Percentiles rank a stretch among this genome's conserved stretches.
Evolutionary conservation across 2,329 filamentous ascomycete species (phyloP).

Genomic region (Cordyceps militaris): DNA sequence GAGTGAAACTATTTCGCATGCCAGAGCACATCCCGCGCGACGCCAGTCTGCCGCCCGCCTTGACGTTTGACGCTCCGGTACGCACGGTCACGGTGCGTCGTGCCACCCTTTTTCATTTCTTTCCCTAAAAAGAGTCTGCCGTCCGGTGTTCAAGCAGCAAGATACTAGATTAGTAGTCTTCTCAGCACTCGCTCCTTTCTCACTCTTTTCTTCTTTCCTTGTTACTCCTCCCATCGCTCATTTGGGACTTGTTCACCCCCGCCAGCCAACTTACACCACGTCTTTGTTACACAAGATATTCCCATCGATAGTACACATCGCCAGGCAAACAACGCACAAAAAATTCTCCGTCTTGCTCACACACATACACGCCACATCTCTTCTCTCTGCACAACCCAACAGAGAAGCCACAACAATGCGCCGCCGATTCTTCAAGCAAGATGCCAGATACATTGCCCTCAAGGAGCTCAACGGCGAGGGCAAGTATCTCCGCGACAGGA

Average conservation of each 20-base stretch:
- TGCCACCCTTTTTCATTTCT: slow-evolving; percentile 1
- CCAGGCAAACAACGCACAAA: neutral
- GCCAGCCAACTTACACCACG: neutral
- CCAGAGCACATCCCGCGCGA: neutral
- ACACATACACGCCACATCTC: neutral
- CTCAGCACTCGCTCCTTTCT: neutral
- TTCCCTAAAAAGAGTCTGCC: neutral
- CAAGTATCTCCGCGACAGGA: neutral
- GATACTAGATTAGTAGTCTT: neutral
- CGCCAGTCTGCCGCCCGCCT: neutral
- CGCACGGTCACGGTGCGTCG: neutral
- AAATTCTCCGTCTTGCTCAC: too few relatives aligned
- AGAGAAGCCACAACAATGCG: neutral
- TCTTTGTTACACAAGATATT: neutral
- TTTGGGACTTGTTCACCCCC: neutral
- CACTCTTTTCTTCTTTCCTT: neutral
- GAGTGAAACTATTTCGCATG: slow-evolving; percentile 5
- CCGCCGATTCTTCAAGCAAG: neutral
- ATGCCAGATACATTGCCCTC: slow-evolving; percentile 8
- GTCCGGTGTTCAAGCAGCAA: neutral
- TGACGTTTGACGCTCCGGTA: neutral
- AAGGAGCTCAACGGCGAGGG: slow-evolving; percentile 4
- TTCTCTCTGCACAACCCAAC: neutral
- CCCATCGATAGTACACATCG: neutral
- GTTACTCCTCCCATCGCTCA: neutral